Evolutionary conservation across 352 stramenopile species (phyloP), one percentile per base, ranked within the genome.

Genomic region (Plasmopara viticola): DNA sequence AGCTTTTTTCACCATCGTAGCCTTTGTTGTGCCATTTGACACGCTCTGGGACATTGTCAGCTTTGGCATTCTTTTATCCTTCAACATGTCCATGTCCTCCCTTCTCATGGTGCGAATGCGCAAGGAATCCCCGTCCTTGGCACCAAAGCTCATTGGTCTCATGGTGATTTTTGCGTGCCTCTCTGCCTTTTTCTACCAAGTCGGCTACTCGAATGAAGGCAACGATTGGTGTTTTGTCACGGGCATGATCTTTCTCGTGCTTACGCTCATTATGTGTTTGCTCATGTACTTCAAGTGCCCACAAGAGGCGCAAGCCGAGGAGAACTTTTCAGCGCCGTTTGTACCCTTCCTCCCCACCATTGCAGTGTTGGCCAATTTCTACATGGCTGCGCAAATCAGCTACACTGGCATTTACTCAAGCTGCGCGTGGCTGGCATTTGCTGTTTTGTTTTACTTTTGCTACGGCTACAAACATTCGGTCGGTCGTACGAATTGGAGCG

Each of bases 11-110:
- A 85, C 77, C 15, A 18, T 68, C 20, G 62, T 95, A 10, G 71
- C 85, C 2, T 72, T 93, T 46, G 43, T 90, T 25, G 60, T 93
- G 33, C 85, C 85, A 17, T 96, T 95, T 56, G 58, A 68, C 29
- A 74, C 66, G 31, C 62, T 96, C 0, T 93, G 90, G 83, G 80
- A 95, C 53, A 88, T 95, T 45, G 86, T 96, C n/a, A 90, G 62
- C 61, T 92, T 94, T 37, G 87, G 86, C 34, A 90, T 95, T 28
- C 48, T 95, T 28, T 30, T 96, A 18, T 90, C 81, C 29, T 95
- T 96, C 65, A 88, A 86, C 56, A 79, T 94, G 56, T 76, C 86
- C 12, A 94, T 90, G 52, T 58, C 66, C 17, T 72, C 82, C 37
- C 66, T 94, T 6, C 53, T 95, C 6, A 75, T 94, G 48, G 54